Conservation (phyloP, 306 rosid species). For the Carpinus fangiana region DNA sequence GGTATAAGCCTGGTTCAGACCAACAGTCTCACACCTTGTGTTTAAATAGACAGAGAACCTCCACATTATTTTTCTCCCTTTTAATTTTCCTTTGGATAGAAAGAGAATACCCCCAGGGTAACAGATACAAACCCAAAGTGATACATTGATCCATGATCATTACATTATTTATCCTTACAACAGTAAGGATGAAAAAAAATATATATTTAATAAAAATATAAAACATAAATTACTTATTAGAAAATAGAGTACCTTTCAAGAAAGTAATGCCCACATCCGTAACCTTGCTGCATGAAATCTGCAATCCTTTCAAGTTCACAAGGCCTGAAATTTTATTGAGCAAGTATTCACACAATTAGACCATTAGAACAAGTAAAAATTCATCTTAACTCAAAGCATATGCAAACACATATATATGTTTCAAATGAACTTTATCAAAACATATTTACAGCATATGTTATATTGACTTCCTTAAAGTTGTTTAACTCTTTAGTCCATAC, state of each 20-base stretch:
- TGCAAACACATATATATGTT: neutral
- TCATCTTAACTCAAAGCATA: neutral
- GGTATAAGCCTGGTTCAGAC: conserved; percentile 11
- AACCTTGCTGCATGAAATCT: conserved; percentile 83
- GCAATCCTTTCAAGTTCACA: conserved; percentile 62
- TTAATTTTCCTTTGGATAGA: neutral
- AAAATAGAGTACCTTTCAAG: conserved; percentile 58
- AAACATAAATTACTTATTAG: neutral
- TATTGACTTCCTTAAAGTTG: neutral
- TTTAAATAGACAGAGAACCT: neutral
- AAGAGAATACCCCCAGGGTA: neutral
- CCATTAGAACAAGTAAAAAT: neutral
- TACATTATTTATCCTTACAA: conserved; percentile 10
- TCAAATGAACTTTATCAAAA: neutral
- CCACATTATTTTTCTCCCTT: neutral
- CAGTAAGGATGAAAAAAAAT: neutral
- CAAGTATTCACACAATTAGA: conserved; percentile 19
- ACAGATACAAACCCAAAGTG: conserved; percentile 1
- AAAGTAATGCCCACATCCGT: conserved; percentile 72
- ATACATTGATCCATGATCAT: conserved; percentile 11
- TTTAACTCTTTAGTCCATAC: neutral
- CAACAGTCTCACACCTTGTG: conserved; percentile 8
- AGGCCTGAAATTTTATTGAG: conserved; percentile 63
- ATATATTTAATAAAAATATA: conserved; percentile 13
- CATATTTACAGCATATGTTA: neutral